Conservation (phyloP, 2,329 filamentous ascomycete species). For the Xylariaceae sp. region DNA sequence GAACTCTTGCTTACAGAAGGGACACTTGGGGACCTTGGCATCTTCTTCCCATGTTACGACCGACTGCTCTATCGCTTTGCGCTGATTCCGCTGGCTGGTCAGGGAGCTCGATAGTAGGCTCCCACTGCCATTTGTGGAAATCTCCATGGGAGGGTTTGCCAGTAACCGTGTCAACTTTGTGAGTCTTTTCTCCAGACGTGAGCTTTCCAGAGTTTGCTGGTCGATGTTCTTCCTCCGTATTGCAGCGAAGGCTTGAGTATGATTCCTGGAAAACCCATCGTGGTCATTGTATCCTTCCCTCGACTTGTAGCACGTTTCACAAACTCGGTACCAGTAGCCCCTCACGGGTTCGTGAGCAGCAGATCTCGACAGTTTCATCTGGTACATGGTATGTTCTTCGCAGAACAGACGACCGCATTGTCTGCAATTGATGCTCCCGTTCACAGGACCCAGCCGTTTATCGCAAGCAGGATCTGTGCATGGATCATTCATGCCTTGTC, state of each 20-base stretch:
- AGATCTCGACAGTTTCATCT: constrained; percentile 92
- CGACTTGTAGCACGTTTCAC: constrained; percentile 98
- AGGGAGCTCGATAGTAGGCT: constrained; percentile 61
- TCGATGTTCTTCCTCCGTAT: constrained; percentile 78
- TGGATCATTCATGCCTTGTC: constrained; percentile 66
- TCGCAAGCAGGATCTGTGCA: constrained; percentile 89
- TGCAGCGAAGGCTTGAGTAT: constrained; percentile 66
- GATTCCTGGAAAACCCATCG: constrained; percentile 67
- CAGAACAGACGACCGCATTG: constrained; percentile 93
- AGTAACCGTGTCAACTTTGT: constrained; percentile 86
- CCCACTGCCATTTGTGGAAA: constrained; percentile 39
- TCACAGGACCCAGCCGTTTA: constrained; percentile 72
- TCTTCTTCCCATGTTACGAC: constrained; percentile 97
- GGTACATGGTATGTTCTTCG: constrained; percentile 98
- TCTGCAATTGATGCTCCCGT: constrained; percentile 86
- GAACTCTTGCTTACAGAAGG: constrained; percentile 95
- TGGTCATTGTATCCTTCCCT: constrained; percentile 94
- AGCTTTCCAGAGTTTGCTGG: constrained; percentile 81
- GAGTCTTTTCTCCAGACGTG: constrained; percentile 84
- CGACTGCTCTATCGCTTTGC: constrained; percentile 83
- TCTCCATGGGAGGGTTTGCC: constrained; percentile 68
- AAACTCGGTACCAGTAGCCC: constrained; percentile 91
- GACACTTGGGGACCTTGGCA: constrained; percentile 72
- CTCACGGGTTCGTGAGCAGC: constrained; percentile 86
- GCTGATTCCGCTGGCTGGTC: constrained; percentile 67